A percentile compares a stretch with the other conserved stretches of the same genome.
Conservation (phyloP, 179 eudicot species). For the Nepenthes alata region DNA sequence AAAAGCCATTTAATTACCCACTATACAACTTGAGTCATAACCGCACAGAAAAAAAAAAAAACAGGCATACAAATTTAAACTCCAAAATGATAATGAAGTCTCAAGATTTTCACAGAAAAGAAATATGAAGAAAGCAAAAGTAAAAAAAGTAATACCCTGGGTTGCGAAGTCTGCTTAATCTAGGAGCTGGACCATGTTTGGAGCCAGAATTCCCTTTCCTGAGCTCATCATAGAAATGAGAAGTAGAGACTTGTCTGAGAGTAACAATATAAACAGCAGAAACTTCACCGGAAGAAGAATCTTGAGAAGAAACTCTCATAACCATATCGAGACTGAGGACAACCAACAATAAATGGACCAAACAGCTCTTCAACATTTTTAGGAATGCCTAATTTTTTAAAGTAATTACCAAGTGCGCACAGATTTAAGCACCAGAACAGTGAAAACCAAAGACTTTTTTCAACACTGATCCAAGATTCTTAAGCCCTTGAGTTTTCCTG, state of each 20-base stretch:
- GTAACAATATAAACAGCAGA: constrained; percentile 78
- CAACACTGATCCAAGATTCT: too few relatives aligned
- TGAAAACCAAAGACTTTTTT: too few relatives aligned
- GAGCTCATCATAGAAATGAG: constrained; percentile 22
- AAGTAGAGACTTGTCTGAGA: constrained; percentile 69
- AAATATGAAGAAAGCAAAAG: not conserved
- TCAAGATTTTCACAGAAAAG: not conserved
- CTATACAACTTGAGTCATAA: not conserved
- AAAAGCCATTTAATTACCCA: not conserved
- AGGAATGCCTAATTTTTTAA: too few relatives aligned
- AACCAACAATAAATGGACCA: constrained; percentile 10
- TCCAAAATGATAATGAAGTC: not conserved
- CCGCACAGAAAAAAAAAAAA: not conserved
- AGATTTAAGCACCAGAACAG: too few relatives aligned
- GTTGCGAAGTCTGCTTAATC: constrained; percentile 37
- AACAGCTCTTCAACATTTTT: constrained; percentile 1
- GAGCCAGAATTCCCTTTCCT: constrained; percentile 13
- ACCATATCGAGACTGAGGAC: not conserved
- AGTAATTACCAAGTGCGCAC: too few relatives aligned
- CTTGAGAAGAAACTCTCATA: too few relatives aligned
- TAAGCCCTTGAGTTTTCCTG: too few relatives aligned
- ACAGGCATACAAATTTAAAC: too few relatives aligned
- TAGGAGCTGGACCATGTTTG: constrained; percentile 26
- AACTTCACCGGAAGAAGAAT: constrained; percentile 15
- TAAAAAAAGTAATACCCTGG: constrained; percentile 34